phyloP scores from a whole-genome alignment of 208 protist genomes.

The Porcisia hertigi region DNA sequence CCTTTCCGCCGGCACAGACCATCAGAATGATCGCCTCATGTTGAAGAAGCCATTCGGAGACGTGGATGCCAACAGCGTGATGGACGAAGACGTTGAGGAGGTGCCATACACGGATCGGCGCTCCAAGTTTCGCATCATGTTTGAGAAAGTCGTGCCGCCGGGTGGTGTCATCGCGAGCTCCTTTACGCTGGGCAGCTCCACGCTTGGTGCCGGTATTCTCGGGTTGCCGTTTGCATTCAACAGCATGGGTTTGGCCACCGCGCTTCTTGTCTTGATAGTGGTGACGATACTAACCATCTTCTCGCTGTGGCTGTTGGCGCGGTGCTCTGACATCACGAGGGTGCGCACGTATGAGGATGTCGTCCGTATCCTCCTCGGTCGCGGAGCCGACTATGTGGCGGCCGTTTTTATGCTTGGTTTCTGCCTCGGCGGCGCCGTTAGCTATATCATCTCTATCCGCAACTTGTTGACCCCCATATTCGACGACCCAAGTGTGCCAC shows the following conservation, averaged over 20 bases:
- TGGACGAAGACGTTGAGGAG: constrained; percentile 9
- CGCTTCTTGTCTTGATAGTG: constrained; percentile 47
- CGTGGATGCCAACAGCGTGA: background rate
- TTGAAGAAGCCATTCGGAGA: background rate
- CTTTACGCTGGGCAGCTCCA: constrained; percentile 61
- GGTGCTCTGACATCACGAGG: constrained; percentile 27
- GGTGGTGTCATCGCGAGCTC: constrained; percentile 55
- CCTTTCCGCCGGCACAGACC: background rate
- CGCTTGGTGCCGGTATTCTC: constrained; percentile 70
- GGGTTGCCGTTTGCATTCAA: constrained; percentile 61
- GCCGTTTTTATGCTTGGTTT: constrained; percentile 44
- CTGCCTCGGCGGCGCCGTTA: constrained; percentile 60
- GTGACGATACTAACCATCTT: constrained; percentile 54
- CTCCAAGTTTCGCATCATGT: constrained; percentile 16
- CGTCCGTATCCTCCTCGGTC: constrained; percentile 23
- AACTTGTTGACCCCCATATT: constrained; percentile 57
- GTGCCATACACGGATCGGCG: constrained; percentile 1
- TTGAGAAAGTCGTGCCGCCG: constrained; percentile 47
- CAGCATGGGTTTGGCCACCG: constrained; percentile 50
- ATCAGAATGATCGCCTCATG: background rate
- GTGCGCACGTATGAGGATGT: constrained; percentile 50
- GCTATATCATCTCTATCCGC: constrained; percentile 68
- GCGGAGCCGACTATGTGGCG: constrained; percentile 26
- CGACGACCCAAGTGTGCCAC: constrained; percentile 32
- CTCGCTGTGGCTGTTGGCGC: constrained; percentile 59